Percentiles rank a stretch among this genome's conserved stretches.
These are phyloP conservation scores for Suillus bovinus DNA, from an alignment of 768 basidiomycete species.

Conservation along the genomic window DNA sequence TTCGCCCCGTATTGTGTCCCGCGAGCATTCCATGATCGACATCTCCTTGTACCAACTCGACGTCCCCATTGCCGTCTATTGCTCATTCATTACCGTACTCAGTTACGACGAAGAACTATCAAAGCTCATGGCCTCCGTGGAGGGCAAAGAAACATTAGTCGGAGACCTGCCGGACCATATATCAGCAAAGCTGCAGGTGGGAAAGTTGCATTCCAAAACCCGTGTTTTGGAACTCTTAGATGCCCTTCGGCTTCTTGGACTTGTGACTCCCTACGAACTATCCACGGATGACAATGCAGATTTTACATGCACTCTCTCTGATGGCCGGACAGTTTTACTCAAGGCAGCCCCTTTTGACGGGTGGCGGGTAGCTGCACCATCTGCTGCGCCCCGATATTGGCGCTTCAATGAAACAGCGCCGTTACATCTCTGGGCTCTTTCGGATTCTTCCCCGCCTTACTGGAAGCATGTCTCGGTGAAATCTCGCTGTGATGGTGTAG, in stretches of 20 bases:
- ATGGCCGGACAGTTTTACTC: slow-evolving; percentile 47
- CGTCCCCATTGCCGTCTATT: slow-evolving; percentile 64
- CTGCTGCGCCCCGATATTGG: slow-evolving; percentile 64
- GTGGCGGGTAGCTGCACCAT: slow-evolving; percentile 45
- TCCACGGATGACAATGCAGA: slow-evolving; percentile 42
- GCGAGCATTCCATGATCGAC: slow-evolving; percentile 55
- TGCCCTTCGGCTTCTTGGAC: slow-evolving; percentile 53
- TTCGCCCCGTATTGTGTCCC: slow-evolving; percentile 50
- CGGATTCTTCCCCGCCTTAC: slow-evolving; percentile 51
- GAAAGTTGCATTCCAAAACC: slow-evolving; percentile 56
- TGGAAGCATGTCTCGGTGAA: slow-evolving; percentile 50
- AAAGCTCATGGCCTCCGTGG: slow-evolving; percentile 47
- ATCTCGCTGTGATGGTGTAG: slow-evolving; percentile 38
- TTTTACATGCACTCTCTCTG: slow-evolving; percentile 46
- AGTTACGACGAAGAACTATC: slow-evolving; percentile 58
- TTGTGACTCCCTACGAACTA: slow-evolving; percentile 58
- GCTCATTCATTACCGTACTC: slow-evolving; percentile 60
- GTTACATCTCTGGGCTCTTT: slow-evolving; percentile 58
- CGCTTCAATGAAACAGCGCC: slow-evolving; percentile 55
- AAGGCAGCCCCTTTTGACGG: slow-evolving; percentile 43
- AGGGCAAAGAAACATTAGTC: slow-evolving; percentile 50
- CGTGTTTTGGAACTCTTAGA: slow-evolving; percentile 64
- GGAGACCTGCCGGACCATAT: slow-evolving; percentile 54
- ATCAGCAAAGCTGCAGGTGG: slow-evolving; percentile 53
- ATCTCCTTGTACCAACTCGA: slow-evolving; percentile 63